Percentiles rank a stretch among this genome's conserved stretches.
These are phyloP conservation scores for Schwanniomyces yamadae DNA, from an alignment of 805 yeast genomes.

Conservation along the genomic window DNA sequence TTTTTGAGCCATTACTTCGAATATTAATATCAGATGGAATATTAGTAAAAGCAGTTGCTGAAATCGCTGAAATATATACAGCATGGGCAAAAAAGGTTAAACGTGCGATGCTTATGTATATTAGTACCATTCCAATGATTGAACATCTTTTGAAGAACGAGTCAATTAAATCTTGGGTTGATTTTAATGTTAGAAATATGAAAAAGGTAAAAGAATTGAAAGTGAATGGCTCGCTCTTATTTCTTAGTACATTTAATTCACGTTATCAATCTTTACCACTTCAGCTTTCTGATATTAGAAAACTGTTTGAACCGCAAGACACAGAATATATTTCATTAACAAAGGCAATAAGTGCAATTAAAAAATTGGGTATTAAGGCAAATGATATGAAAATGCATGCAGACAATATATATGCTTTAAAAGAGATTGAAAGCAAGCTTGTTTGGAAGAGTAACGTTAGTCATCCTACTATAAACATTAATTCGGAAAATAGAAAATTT, in stretches of 20 bases:
- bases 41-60: slow-evolving; percentile 49
- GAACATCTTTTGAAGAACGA: slow-evolving; percentile 54
- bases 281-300: slow-evolving; percentile 58
- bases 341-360: slow-evolving; percentile 55
- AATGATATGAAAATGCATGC: slow-evolving; percentile 63
- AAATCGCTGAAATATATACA: slow-evolving; percentile 58
- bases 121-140: slow-evolving; percentile 59
- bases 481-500: slow-evolving; percentile 55
- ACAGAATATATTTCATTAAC: slow-evolving; percentile 53
- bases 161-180: slow-evolving; percentile 57
- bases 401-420: slow-evolving; percentile 55
- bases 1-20: slow-evolving; percentile 58
- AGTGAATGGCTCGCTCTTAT: slow-evolving; percentile 39
- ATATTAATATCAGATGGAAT: slow-evolving; percentile 64
- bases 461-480: slow-evolving; percentile 51
- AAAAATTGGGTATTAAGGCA: slow-evolving; percentile 54
- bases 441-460: slow-evolving; percentile 48
- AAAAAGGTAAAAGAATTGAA: slow-evolving; percentile 47
- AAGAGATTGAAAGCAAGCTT: slow-evolving; percentile 51
- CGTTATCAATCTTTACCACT: slow-evolving; percentile 55
- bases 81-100: slow-evolving; percentile 64
- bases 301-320: slow-evolving; percentile 39
- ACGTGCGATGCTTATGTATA: slow-evolving; percentile 55
- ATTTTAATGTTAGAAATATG: slow-evolving; percentile 48
- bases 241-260: slow-evolving; percentile 44